Evolutionary conservation across 805 yeast species (phyloP), one percentile per base, ranked within the genome.

Genomic region (Wickerhamiella musiphila): DNA sequence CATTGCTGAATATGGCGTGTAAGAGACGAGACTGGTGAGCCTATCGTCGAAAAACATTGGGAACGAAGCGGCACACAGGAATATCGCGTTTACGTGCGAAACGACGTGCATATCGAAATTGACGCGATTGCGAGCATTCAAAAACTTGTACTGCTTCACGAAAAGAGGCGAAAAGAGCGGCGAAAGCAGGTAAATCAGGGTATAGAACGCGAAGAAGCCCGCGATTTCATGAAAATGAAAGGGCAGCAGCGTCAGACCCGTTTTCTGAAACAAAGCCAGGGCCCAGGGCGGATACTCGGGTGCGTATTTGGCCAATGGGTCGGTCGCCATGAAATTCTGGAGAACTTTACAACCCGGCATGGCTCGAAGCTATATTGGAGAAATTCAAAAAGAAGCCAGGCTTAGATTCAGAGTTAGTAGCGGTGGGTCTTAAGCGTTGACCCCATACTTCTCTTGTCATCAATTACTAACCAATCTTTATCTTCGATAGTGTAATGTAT

Each of bases 91-190:
- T 13, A 83, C 68, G 70, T 78, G 73, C 2, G 95, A 75, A 3
- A 82, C 94, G 9, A 78, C 64, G 53, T 90, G 96, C 44, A 84
- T 78, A 53, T 90, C 94, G 51, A 81, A 90, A 52, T 86, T 82
- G 40, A 72, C 45, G 49, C 63, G 67, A 25, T 65, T 60, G 44
- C 68, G 68, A 16, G 47, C 41, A 27, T 55, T 53, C 26, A 61
- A 41, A 3, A 52, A 43, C 5, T 65, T 63, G 55, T 83, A 83
- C 36, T 60, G 50, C 14, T 54, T 49, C 40, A 76, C 65, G 17
- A 70, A 23, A 12, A 39, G 22, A 3, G 57, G 61, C 37, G 74
- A 65, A 9, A 78, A 26, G 1, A 46, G 29, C 0, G 78, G 74
- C 1, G 82, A 66, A 2, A 66, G 34, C 7, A 54, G 41, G 53